These are phyloP conservation scores for Amanita polypyramis DNA, from an alignment of 768 basidiomycete species.

Conservation along the genomic window DNA sequence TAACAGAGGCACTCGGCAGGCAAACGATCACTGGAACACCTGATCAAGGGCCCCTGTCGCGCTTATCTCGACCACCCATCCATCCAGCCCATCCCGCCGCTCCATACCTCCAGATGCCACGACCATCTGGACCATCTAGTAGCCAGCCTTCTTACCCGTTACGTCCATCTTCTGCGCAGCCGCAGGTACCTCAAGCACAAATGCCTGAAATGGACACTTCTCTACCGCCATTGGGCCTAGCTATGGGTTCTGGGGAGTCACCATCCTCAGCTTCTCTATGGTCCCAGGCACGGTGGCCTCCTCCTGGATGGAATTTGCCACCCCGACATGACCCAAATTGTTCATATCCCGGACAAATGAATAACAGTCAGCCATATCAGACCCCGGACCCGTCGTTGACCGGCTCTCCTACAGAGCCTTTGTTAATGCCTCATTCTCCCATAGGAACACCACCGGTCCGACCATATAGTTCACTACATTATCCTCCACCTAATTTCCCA, in stretches of 20 bases:
- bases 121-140: no score
- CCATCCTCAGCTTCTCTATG: constrained; percentile 12
- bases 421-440: constrained; percentile 7
- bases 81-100: constrained; percentile 18
- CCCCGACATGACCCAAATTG: constrained; percentile 13
- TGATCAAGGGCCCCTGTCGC: constrained; percentile 2
- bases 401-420: constrained; percentile 10
- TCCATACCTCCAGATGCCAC: not conserved
- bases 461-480: constrained; percentile 1
- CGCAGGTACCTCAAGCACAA: constrained; percentile 6
- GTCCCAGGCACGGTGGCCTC: constrained; percentile 30
- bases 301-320: constrained; percentile 28
- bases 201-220: constrained; percentile 1
- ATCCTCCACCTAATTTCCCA: constrained; percentile 4
- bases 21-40: constrained; percentile 21
- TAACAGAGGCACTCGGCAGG: constrained; percentile 28
- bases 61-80: constrained; percentile 22
- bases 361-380: constrained; percentile 22
- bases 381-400: constrained; percentile 15
- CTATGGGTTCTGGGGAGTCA: not conserved
- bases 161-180: constrained; percentile 4
- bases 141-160: not conserved
- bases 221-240: constrained; percentile 4
- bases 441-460: not conserved
- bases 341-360: constrained; percentile 3